phyloP scores from a whole-genome alignment of 495 filamentous ascomycete species.

The Lasiosphaeriaceae sp. region DNA sequence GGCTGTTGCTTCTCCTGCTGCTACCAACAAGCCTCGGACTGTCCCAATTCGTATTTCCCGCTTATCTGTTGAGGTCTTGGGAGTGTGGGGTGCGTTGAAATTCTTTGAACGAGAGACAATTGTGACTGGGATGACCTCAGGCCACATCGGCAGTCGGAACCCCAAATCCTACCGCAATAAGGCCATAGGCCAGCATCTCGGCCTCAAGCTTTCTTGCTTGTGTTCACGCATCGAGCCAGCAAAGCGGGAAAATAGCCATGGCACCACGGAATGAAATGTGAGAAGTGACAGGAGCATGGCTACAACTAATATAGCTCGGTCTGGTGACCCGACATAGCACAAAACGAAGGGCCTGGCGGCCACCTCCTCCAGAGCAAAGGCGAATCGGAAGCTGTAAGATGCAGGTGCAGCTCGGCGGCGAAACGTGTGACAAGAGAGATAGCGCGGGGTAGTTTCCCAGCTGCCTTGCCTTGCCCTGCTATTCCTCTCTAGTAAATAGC shows the following conservation, averaged over 20 bases:
- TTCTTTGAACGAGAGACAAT: background rate
- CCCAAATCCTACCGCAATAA: background rate
- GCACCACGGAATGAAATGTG: background rate
- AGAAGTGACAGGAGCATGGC: background rate
- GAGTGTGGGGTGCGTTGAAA: background rate
- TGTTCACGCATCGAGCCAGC: background rate
- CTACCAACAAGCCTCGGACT: background rate
- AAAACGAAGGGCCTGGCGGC: background rate
- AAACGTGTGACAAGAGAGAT: background rate
- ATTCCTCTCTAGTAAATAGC: background rate
- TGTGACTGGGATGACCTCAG: background rate
- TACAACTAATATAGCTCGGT: background rate
- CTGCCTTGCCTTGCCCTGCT: too few species aligned
- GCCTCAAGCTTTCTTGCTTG: background rate
- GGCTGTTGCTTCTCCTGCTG: background rate
- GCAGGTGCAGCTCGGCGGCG: background rate
- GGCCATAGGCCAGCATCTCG: background rate
- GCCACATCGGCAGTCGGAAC: background rate
- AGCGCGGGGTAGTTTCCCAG: background rate
- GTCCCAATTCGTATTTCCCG: slow-evolving; percentile 8
- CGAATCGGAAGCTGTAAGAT: background rate
- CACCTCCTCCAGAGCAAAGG: background rate
- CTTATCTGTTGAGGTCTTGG: background rate
- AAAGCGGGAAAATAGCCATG: background rate
- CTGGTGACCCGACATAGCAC: background rate